Evolutionary conservation across 1,139 yeast species (phyloP).

Genomic region (Debaryomycetaceae sp.): DNA sequence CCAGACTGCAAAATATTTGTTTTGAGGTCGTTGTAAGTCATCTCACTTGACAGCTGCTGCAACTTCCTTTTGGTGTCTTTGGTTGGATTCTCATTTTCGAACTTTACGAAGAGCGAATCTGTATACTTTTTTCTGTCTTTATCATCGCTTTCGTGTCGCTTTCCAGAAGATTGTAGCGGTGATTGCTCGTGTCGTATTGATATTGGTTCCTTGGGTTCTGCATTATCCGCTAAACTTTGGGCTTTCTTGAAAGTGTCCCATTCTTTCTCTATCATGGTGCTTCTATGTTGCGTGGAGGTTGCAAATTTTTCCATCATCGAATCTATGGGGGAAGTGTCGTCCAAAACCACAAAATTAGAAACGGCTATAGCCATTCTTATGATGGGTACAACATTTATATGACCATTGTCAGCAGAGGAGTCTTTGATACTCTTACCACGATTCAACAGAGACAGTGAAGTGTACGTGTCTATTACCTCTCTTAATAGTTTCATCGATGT

Average conservation of each 20-base stretch:
- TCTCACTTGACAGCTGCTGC: not conserved
- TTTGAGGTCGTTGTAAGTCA: not conserved
- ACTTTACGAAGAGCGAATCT: not conserved
- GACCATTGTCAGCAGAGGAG: constrained; percentile 19
- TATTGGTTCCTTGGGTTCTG: not conserved
- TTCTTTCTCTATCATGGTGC: not conserved
- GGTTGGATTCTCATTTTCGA: not conserved
- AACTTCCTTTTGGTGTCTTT: not conserved
- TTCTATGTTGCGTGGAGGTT: constrained; percentile 1
- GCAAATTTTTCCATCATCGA: constrained; percentile 31
- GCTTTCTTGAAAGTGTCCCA: not conserved
- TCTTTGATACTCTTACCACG: constrained; percentile 36
- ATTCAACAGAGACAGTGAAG: constrained; percentile 22
- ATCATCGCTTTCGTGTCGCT: not conserved
- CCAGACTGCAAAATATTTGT: constrained; percentile 7
- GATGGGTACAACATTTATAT: constrained; percentile 44
- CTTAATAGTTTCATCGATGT: constrained; percentile 30
- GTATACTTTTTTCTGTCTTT: constrained; percentile 3
- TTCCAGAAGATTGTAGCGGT: not conserved
- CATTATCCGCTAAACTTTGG: not conserved
- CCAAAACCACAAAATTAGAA: constrained; percentile 48
- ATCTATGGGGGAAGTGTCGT: constrained; percentile 44
- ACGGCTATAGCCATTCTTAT: constrained; percentile 48
- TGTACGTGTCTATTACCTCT: constrained; percentile 25
- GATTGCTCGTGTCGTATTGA: not conserved